Conservation (phyloP, 257 asterid species). For the Solanum pinnatisectum region DNA sequence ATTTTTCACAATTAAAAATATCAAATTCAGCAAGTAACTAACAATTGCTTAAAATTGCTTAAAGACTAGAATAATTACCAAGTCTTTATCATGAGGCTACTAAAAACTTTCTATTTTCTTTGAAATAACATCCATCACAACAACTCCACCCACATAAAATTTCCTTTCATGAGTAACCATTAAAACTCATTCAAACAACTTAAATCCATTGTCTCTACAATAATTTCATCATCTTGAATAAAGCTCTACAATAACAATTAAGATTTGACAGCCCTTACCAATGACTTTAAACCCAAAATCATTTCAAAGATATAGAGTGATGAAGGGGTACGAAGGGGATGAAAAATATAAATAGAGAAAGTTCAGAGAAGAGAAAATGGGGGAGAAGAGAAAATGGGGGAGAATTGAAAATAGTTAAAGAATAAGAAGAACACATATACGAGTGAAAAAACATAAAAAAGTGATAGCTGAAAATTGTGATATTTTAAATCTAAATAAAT, state of each 20-base stretch:
- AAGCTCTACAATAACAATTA: background rate
- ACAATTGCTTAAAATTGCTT: background rate
- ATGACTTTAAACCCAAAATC: background rate
- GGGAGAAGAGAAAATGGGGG: no score
- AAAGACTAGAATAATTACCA: background rate
- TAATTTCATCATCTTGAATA: background rate
- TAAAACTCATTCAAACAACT: background rate
- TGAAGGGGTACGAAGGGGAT: background rate
- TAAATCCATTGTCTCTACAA: background rate
- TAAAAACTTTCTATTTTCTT: background rate
- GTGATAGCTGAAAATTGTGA: background rate
- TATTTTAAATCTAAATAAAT: background rate
- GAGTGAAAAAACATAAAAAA: background rate
- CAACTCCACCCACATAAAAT: background rate
- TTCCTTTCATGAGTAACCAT: background rate
- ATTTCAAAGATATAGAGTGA: background rate
- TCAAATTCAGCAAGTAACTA: background rate
- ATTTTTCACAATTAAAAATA: background rate
- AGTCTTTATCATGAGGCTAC: background rate
- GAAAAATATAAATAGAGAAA: background rate
- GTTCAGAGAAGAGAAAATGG: background rate
- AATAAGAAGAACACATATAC: no score
- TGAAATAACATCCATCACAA: no score
- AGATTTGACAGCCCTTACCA: background rate
- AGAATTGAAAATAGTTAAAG: background rate